phyloP scores from a whole-genome alignment of 2,329 filamentous ascomycete species.

The Monilinia laxa region DNA sequence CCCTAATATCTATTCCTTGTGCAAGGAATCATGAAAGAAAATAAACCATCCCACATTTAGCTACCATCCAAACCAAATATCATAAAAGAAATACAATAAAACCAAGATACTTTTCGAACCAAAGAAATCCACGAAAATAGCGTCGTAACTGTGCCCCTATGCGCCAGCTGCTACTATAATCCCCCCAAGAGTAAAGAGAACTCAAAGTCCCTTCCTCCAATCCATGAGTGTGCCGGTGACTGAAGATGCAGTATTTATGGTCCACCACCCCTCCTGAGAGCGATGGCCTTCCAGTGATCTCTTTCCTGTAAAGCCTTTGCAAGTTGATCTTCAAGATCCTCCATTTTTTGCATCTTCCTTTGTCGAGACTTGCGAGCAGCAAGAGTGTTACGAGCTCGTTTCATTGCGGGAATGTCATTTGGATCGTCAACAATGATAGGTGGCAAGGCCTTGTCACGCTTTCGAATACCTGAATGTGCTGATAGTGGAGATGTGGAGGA shows the following conservation, averaged over 20 bases:
- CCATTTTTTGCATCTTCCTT: constrained; percentile 75
- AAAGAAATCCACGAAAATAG: constrained; percentile 34
- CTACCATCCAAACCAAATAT: constrained; percentile 9
- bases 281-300: constrained; percentile 60
- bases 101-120: constrained; percentile 24
- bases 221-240: constrained; percentile 40
- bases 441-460: constrained; percentile 77
- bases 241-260: constrained; percentile 31
- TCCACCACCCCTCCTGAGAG: constrained; percentile 31
- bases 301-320: constrained; percentile 62
- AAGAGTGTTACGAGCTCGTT: constrained; percentile 90
- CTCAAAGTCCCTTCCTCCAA: constrained; percentile 37
- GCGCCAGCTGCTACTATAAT: constrained; percentile 36
- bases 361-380: constrained; percentile 91
- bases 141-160: constrained; percentile 36
- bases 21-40: constrained; percentile 14
- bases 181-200: constrained; percentile 34
- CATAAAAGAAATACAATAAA: constrained; percentile 27
- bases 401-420: constrained; percentile 74
- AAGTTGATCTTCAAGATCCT: constrained; percentile 73
- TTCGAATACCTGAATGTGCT: constrained; percentile 67
- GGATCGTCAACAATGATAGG: constrained; percentile 76
- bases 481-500: constrained; percentile 51
- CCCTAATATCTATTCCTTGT: background rate
- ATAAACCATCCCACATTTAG: constrained; percentile 5